Evolutionary conservation across 345 rosid genomes (phyloP).

Genomic region (Balakata baccata): DNA sequence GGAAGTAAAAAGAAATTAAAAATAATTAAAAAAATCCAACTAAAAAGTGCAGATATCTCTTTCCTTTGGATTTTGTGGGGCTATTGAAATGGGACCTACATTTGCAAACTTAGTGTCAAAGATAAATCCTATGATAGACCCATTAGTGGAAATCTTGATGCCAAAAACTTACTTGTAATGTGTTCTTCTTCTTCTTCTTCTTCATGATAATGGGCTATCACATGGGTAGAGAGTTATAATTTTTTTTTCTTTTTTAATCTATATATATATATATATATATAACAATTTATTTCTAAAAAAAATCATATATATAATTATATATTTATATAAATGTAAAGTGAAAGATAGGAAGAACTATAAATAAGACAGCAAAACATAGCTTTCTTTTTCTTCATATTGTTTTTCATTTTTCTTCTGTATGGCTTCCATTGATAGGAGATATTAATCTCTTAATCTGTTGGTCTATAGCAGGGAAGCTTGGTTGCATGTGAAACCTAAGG

Average conservation of each 20-base stretch:
- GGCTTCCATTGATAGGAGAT: slow-evolving; percentile 49
- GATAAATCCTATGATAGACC: slow-evolving; percentile 43
- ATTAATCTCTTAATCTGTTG: slow-evolving; percentile 44
- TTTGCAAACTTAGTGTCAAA: slow-evolving; percentile 41
- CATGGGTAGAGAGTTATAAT: slow-evolving; percentile 44
- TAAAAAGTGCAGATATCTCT: slow-evolving; percentile 48
- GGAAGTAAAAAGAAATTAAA: too few relatives aligned
- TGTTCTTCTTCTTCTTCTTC: slow-evolving; percentile 19
- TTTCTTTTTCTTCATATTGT: slow-evolving; percentile 31
- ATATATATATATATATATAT: too few relatives aligned
- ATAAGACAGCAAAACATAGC: slow-evolving; percentile 40
- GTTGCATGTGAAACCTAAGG: slow-evolving; percentile 77
- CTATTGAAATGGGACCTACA: slow-evolving; percentile 36
- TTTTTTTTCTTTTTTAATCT: too few relatives aligned
- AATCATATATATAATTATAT: not conserved
- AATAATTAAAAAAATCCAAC: slow-evolving; percentile 40
- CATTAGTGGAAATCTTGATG: slow-evolving; percentile 44
- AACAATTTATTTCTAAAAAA: too few relatives aligned
- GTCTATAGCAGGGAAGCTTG: slow-evolving; percentile 80
- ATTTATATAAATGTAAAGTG: not conserved
- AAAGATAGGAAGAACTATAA: slow-evolving; percentile 23
- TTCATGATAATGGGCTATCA: slow-evolving; percentile 40
- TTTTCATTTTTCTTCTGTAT: slow-evolving; percentile 41
- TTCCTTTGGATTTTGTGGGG: slow-evolving; percentile 65
- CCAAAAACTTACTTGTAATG: slow-evolving; percentile 37